Evolutionary conservation across 345 rosid genomes (phyloP).

Genomic region (Populus nigra): DNA sequence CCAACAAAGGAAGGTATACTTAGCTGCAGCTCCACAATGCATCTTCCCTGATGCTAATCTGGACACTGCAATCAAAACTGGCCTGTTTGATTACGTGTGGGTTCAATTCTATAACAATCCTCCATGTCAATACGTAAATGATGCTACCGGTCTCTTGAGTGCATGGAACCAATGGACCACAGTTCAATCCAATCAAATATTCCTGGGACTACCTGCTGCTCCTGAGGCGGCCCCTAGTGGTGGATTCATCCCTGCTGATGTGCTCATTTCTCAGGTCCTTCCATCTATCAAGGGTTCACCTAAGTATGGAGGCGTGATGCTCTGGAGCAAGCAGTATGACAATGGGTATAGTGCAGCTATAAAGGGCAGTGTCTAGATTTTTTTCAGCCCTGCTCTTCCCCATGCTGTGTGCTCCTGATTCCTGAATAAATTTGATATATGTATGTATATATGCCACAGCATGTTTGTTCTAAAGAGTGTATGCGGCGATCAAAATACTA

Average conservation of each 20-base stretch:
- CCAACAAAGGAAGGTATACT: background rate
- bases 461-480: too few species aligned
- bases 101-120: constrained; percentile 19
- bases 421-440: too few species aligned
- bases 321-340: constrained; percentile 18
- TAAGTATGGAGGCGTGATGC: constrained; percentile 24
- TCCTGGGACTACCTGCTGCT: constrained; percentile 18
- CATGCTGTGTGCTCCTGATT: too few species aligned
- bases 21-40: constrained; percentile 23
- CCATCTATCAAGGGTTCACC: constrained; percentile 16
- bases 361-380: background rate
- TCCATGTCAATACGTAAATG: background rate
- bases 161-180: constrained; percentile 18
- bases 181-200: background rate
- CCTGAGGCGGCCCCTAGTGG: constrained; percentile 12
- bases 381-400: too few species aligned
- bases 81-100: constrained; percentile 21
- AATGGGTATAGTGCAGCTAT: constrained; percentile 19
- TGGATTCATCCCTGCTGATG: constrained; percentile 15
- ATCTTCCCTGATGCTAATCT: constrained; percentile 12
- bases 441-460: too few species aligned
- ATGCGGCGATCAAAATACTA: too few species aligned
- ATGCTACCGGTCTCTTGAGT: background rate
- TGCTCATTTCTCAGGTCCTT: constrained; percentile 19
- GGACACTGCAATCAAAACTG: constrained; percentile 4